A percentile compares a stretch with the other conserved stretches of the same genome.
Evolutionary conservation across 129 eudicot species (phyloP).

Genomic region (Ambrosia trifida): DNA sequence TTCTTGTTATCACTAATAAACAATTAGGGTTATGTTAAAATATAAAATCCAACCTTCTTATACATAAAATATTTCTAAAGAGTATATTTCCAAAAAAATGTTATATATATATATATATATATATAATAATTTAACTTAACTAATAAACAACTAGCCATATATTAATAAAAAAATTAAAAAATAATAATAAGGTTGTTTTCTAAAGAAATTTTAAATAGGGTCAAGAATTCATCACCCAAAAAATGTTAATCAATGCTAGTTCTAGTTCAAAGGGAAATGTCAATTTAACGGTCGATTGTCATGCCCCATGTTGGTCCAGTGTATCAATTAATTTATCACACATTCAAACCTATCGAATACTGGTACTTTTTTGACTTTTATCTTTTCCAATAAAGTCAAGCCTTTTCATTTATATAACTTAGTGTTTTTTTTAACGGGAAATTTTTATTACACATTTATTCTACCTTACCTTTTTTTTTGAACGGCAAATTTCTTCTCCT

Average conservation of each 20-base stretch:
- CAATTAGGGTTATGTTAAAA: no score
- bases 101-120: no score
- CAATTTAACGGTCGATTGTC: conserved; percentile 24
- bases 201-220: background rate
- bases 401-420: background rate
- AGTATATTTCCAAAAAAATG: no score
- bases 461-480: no score
- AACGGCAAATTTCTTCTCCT: no score
- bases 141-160: background rate
- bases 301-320: conserved; percentile 9
- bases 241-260: conserved; percentile 7
- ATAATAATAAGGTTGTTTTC: background rate
- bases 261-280: conserved; percentile 10
- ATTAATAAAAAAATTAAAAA: background rate
- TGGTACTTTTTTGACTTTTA: conserved; percentile 16
- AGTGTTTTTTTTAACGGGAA: no score
- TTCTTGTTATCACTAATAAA: no score
- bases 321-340: background rate
- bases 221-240: conserved; percentile 15
- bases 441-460: no score
- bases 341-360: background rate
- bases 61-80: no score
- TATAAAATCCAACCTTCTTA: no score
- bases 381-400: conserved; percentile 14
- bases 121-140: background rate